phyloP scores from a whole-genome alignment of 352 stramenopile species.

The Phytophthora sojae region DNA sequence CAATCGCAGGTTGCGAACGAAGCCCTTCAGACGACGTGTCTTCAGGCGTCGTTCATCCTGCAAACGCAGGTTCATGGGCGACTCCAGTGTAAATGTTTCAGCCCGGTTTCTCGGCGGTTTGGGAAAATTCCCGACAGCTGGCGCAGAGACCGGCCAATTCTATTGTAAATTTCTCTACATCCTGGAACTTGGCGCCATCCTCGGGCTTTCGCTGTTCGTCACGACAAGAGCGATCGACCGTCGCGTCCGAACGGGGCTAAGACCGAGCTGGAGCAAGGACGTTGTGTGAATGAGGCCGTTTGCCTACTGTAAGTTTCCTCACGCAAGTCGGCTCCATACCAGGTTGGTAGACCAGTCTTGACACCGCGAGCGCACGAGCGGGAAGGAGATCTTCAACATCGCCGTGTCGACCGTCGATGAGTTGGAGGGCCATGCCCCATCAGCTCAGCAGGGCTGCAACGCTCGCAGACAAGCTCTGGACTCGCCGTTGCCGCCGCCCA shows the following conservation, averaged over 20 bases:
- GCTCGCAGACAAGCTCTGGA: not conserved
- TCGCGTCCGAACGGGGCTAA: not conserved
- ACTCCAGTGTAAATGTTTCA: not conserved
- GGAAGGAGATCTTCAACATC: not conserved
- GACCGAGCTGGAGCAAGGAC: not conserved
- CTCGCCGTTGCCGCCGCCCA: not conserved
- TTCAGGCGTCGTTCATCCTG: not conserved
- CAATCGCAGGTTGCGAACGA: not conserved
- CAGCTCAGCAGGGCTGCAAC: not conserved
- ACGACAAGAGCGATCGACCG: not conserved
- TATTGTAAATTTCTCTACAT: not conserved
- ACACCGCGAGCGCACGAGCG: constrained; percentile 9
- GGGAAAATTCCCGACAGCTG: not conserved
- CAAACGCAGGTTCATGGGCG: not conserved
- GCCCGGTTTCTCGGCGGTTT: not conserved
- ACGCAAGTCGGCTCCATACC: constrained; percentile 8
- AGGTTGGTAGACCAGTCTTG: not conserved
- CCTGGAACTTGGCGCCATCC: not conserved
- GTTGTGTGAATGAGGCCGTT: not conserved
- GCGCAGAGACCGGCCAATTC: not conserved
- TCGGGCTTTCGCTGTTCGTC: not conserved
- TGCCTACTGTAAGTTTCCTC: not conserved
- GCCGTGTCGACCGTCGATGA: constrained; percentile 1
- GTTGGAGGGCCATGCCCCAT: not conserved
- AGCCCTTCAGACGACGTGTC: not conserved